A percentile compares a stretch with the other conserved stretches of the same genome.
Evolutionary conservation across 495 filamentous ascomycete genomes (phyloP).

Genomic region (Neurospora discreta): DNA sequence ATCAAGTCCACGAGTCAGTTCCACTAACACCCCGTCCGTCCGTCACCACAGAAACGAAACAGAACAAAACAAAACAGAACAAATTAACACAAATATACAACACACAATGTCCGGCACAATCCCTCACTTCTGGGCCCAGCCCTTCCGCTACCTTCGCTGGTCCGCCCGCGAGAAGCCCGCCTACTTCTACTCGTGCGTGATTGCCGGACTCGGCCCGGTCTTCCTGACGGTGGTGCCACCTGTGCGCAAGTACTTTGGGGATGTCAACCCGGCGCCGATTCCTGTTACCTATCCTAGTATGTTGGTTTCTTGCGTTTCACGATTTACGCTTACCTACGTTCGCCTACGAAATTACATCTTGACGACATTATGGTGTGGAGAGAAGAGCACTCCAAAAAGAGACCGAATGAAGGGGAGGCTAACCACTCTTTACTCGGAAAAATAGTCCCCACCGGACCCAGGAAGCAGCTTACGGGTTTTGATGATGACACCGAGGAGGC

Average conservation of each 20-base stretch:
- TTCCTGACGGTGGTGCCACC: conserved; percentile 57
- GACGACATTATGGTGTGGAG: too few relatives aligned
- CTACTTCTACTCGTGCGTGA: conserved; percentile 68
- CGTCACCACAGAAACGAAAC: neutral
- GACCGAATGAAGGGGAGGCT: too few relatives aligned
- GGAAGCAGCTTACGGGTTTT: conserved; percentile 61
- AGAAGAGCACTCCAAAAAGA: too few relatives aligned
- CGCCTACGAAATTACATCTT: too few relatives aligned
- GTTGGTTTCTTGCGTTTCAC: conserved; percentile 17
- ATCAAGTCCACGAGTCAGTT: neutral
- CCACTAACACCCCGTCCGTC: neutral
- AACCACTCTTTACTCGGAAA: too few relatives aligned
- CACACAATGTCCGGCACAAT: conserved; percentile 41
- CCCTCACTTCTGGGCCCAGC: conserved; percentile 73
- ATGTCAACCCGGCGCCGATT: conserved; percentile 55
- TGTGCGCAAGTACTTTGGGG: conserved; percentile 55
- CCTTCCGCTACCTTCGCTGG: conserved; percentile 78
- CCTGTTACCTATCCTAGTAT: conserved; percentile 88
- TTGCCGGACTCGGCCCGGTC: conserved; percentile 63
- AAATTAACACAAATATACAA: neutral
- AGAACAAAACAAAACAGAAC: neutral
- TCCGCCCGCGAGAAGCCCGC: conserved; percentile 76
- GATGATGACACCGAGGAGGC: conserved; percentile 45
- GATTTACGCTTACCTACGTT: too few relatives aligned
- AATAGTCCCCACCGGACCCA: conserved; percentile 54